Evolutionary conservation across 2,329 filamentous ascomycete genomes (phyloP).

Genomic region (Clonostachys byssicola): DNA sequence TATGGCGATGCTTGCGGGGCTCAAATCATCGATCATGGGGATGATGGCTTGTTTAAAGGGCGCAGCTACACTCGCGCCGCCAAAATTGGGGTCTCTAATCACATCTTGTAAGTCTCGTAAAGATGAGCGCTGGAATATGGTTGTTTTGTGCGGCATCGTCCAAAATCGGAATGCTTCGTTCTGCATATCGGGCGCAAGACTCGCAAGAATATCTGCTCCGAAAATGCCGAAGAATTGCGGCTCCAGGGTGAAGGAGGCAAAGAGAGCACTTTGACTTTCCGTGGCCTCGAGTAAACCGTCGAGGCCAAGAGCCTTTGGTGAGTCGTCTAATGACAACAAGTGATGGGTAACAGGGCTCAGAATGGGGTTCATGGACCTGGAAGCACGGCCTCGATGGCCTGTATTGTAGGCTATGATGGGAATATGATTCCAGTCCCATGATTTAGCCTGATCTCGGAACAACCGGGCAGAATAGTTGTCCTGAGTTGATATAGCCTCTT

Average conservation of each 20-base stretch:
- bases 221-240: conserved; percentile 57
- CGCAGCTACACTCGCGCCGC: conserved; percentile 55
- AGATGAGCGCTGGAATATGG: conserved; percentile 44
- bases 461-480: conserved; percentile 46
- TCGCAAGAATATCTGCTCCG: conserved; percentile 54
- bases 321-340: not conserved
- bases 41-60: conserved; percentile 61
- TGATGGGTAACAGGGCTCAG: conserved; percentile 25
- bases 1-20: conserved; percentile 57
- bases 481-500: conserved; percentile 36
- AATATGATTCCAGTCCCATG: conserved; percentile 20
- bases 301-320: conserved; percentile 12
- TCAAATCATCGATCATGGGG: conserved; percentile 50
- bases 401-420: conserved; percentile 48
- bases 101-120: conserved; percentile 48
- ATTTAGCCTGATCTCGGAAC: conserved; percentile 34
- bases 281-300: too few relatives aligned
- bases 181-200: conserved; percentile 60
- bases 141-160: conserved; percentile 54
- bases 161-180: conserved; percentile 53
- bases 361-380: conserved; percentile 48
- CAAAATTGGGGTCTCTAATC: conserved; percentile 51
- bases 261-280: conserved; percentile 31
- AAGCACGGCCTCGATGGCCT: conserved; percentile 43
- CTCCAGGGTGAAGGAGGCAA: conserved; percentile 49